phyloP scores from a whole-genome alignment of 352 stramenopile genomes.

The Phytophthora hibernalis region DNA sequence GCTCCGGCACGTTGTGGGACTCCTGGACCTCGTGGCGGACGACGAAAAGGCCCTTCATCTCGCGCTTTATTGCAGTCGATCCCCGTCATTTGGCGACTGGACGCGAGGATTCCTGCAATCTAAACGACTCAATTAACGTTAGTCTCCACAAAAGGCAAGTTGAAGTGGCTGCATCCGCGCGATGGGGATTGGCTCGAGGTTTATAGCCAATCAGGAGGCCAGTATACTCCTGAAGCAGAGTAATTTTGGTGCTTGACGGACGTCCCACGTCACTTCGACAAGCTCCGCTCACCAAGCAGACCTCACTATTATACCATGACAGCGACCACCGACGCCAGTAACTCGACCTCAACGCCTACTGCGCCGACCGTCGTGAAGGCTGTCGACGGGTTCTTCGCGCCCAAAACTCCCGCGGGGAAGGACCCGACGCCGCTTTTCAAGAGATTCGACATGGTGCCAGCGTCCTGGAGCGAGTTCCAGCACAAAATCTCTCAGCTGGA shows the following conservation, averaged over 20 bases:
- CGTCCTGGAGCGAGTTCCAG: constrained; percentile 41
- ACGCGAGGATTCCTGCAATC: no score
- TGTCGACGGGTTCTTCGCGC: constrained; percentile 33
- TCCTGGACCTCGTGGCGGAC: constrained; percentile 72
- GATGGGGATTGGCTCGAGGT: background rate
- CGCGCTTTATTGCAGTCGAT: background rate
- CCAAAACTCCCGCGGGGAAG: constrained; percentile 2
- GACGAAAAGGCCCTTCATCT: constrained; percentile 7
- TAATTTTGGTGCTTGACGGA: background rate
- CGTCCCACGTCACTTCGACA: constrained; percentile 4
- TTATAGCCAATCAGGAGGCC: background rate
- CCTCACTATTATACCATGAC: constrained; percentile 17
- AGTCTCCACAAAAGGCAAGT: background rate
- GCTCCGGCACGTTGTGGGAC: constrained; percentile 65
- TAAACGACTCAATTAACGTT: no score
- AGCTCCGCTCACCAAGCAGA: constrained; percentile 12
- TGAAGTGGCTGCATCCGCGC: constrained; percentile 3
- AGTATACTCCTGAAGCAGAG: background rate
- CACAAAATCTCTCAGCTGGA: constrained; percentile 30
- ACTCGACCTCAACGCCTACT: background rate
- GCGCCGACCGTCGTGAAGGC: constrained; percentile 18
- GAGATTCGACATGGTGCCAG: constrained; percentile 37
- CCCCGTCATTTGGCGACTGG: background rate
- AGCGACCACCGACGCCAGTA: constrained; percentile 10
- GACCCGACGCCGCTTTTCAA: constrained; percentile 36